Conservation (phyloP, 345 rosid genomes). For the Trapa bicornis region DNA sequence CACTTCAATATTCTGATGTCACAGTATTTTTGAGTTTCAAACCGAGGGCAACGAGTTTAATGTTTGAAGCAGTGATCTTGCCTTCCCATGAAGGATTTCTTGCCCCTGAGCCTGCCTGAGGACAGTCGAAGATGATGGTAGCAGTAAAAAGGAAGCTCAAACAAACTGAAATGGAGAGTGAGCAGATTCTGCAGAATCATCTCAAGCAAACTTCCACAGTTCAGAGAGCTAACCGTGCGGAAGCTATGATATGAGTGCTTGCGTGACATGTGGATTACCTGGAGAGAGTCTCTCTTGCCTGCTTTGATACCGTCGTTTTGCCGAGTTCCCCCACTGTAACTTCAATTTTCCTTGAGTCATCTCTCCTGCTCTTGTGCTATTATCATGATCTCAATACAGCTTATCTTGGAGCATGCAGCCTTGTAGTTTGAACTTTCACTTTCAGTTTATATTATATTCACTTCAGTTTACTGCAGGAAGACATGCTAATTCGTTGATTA, state of each 20-base stretch:
- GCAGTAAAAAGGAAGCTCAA: neutral
- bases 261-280: neutral
- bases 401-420: neutral
- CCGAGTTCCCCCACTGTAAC: neutral
- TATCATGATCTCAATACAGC: neutral
- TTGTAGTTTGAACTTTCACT: neutral
- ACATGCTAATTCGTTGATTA: too few relatives aligned
- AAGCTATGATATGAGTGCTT: neutral
- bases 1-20: too few relatives aligned
- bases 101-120: neutral
- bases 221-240: neutral
- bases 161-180: neutral
- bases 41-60: too few relatives aligned
- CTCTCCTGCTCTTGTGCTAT: neutral
- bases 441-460: too few relatives aligned
- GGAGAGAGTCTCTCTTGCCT: neutral
- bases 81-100: neutral
- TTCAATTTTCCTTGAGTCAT: constrained; percentile 1
- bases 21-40: too few relatives aligned
- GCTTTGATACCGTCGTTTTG: neutral
- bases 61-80: neutral
- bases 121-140: neutral
- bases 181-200: neutral
- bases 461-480: too few relatives aligned
- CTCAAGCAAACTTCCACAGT: neutral